These are phyloP conservation scores for Rhynchosporium secalis DNA, from an alignment of 2,329 filamentous ascomycete species.

Conservation along the genomic window DNA sequence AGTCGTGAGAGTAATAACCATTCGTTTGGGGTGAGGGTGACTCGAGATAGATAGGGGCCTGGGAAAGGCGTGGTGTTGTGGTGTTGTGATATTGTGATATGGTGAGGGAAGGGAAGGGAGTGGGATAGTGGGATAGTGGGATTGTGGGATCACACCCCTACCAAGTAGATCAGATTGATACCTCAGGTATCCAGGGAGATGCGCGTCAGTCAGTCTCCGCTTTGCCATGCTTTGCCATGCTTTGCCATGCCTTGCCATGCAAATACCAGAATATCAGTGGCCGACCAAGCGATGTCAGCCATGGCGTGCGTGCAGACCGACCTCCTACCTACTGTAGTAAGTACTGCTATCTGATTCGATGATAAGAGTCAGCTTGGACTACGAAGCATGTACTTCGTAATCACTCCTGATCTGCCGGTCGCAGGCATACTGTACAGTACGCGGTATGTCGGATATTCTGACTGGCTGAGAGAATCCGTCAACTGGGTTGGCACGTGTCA, in stretches of 20 bases:
- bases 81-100: neutral
- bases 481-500: neutral
- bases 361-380: slow-evolving; percentile 6
- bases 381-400: too few relatives aligned
- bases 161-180: too few relatives aligned
- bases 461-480: slow-evolving; percentile 2
- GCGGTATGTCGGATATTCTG: neutral
- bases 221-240: slow-evolving; percentile 21
- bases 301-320: neutral
- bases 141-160: too few relatives aligned
- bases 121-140: too few relatives aligned
- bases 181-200: too few relatives aligned
- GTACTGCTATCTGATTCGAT: neutral
- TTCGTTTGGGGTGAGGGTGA: slow-evolving; percentile 23
- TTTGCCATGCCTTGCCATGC: neutral
- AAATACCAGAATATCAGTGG: neutral
- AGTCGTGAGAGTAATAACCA: slow-evolving; percentile 29
- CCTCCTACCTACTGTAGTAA: neutral
- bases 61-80: neutral
- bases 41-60: neutral
- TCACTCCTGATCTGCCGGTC: neutral
- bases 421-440: too few relatives aligned
- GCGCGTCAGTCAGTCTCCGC: slow-evolving; percentile 8
- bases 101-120: too few relatives aligned
- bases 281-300: slow-evolving; percentile 10